Evolutionary conservation across 108 stramenopile species (phyloP).

Genomic region (Schizochytrium sp.): DNA sequence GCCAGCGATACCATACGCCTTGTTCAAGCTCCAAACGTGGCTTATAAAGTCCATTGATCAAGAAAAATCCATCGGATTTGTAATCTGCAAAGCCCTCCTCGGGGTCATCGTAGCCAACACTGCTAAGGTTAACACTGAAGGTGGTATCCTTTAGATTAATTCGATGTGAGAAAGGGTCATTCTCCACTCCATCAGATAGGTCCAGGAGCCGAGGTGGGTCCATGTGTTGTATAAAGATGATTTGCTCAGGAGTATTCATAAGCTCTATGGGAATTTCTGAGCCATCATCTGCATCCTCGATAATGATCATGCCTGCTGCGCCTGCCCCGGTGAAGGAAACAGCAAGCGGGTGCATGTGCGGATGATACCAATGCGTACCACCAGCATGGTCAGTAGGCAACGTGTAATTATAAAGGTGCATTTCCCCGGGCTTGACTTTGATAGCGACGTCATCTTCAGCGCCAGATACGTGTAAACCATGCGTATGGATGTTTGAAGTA

Average conservation of each 20-base stretch:
- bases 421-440: not conserved
- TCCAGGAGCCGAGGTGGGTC: constrained; percentile 20
- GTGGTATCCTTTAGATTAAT: not conserved
- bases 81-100: constrained; percentile 21
- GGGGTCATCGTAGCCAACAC: not conserved
- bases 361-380: constrained; percentile 59
- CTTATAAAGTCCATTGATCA: constrained; percentile 39
- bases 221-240: constrained; percentile 16
- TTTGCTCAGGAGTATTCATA: constrained; percentile 1
- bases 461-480: constrained; percentile 25
- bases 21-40: constrained; percentile 36
- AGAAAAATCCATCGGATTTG: constrained; percentile 13
- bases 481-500: constrained; percentile 30
- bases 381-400: constrained; percentile 43
- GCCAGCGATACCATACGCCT: constrained; percentile 23
- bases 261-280: constrained; percentile 17
- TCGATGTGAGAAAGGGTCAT: constrained; percentile 22
- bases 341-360: constrained; percentile 48
- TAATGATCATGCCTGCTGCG: constrained; percentile 50
- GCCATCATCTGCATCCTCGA: constrained; percentile 32
- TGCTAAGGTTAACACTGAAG: constrained; percentile 3
- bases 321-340: constrained; percentile 33
- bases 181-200: constrained; percentile 14
- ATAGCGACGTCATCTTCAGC: constrained; percentile 52
- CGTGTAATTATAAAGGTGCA: constrained; percentile 4